Evolutionary conservation across 169 alveolate genomes (phyloP).

Genomic region (Plasmodium fragile): DNA sequence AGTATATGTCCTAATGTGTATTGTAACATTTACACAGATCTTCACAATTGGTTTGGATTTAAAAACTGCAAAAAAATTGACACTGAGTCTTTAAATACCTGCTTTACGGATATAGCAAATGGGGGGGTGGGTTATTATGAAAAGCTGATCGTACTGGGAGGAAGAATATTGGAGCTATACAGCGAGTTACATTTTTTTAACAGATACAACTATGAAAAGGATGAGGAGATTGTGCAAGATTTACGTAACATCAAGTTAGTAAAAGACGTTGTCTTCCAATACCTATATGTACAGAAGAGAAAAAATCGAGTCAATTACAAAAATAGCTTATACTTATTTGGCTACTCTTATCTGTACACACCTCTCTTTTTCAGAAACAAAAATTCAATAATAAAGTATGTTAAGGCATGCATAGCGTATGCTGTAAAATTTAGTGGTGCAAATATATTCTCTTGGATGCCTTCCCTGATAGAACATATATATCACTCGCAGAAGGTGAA

Average conservation of each 20-base stretch:
- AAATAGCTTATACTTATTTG: conserved; percentile 55
- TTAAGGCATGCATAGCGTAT: conserved; percentile 66
- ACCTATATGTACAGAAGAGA: conserved; percentile 65
- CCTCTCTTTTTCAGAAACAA: conserved; percentile 64
- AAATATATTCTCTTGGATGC: conserved; percentile 68
- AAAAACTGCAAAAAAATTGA: conserved; percentile 54
- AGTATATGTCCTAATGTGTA: conserved; percentile 54
- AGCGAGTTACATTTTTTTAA: conserved; percentile 66
- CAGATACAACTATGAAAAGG: conserved; percentile 50
- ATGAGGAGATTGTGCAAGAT: conserved; percentile 37
- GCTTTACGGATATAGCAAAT: conserved; percentile 61
- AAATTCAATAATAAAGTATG: conserved; percentile 64
- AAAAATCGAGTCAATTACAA: conserved; percentile 54
- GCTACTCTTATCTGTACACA: conserved; percentile 55
- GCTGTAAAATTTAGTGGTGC: conserved; percentile 57
- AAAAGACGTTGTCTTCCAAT: conserved; percentile 59
- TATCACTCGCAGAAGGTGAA: conserved; percentile 57
- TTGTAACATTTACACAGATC: conserved; percentile 57
- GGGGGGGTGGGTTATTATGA: conserved; percentile 70
- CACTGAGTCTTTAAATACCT: conserved; percentile 46
- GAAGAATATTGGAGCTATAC: conserved; percentile 52
- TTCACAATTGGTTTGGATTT: conserved; percentile 71
- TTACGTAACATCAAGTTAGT: conserved; percentile 18
- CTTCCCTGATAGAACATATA: conserved; percentile 58
- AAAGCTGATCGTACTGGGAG: conserved; percentile 50